Percentiles rank a stretch among this genome's conserved stretches.
These are phyloP conservation scores for Solanum okadae DNA, from an alignment of 257 asterid genomes.

Conservation along the genomic window DNA sequence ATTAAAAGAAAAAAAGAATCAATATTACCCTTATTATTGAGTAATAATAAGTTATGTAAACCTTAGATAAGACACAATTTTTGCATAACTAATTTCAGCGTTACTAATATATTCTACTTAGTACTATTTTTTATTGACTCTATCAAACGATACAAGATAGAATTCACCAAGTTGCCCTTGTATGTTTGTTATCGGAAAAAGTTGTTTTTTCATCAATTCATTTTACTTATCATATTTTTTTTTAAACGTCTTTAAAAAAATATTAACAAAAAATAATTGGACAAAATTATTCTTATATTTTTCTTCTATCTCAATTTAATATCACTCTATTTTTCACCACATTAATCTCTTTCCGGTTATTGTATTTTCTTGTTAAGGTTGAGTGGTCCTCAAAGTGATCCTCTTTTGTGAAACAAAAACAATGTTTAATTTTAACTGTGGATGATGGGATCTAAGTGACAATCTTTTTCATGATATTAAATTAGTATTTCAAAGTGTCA, in stretches of 20 bases:
- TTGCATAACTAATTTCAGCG: too few relatives aligned
- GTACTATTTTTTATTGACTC: not conserved
- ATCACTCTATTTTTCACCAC: not conserved
- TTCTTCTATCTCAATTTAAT: not conserved
- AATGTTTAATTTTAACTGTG: not conserved
- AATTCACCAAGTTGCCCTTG: not conserved
- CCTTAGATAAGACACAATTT: not conserved
- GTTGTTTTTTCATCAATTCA: too few relatives aligned
- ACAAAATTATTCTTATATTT: too few relatives aligned
- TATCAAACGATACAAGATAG: too few relatives aligned
- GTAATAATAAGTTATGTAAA: too few relatives aligned
- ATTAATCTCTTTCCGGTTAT: not conserved
- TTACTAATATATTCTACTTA: too few relatives aligned
- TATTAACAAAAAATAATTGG: not conserved
- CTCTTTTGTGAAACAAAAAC: not conserved
- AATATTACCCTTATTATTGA: too few relatives aligned
- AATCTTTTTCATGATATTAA: not conserved
- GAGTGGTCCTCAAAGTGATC: not conserved
- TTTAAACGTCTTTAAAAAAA: too few relatives aligned
- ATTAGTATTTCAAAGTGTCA: not conserved
- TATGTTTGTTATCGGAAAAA: too few relatives aligned
- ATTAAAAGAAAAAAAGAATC: not conserved
- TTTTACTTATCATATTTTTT: not conserved
- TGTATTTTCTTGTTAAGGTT: not conserved
- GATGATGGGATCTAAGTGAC: constrained; percentile 21